Conservation (phyloP, 192 early-diverging fungal species). For the Entomortierella beljakovae region DNA sequence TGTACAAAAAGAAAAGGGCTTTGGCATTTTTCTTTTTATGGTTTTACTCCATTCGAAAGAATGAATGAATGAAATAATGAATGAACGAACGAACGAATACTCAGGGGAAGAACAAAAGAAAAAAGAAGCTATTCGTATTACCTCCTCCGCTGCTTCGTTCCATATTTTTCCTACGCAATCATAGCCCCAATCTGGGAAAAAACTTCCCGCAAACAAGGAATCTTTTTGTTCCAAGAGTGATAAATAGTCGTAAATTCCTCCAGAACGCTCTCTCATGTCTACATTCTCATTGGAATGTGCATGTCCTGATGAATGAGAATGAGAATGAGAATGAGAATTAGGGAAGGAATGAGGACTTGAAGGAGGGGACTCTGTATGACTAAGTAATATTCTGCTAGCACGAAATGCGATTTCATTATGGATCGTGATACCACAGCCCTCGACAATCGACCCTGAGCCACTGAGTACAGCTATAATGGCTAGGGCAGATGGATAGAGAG, state of each 20-base stretch:
- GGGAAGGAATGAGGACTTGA: not conserved
- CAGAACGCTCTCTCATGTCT: not conserved
- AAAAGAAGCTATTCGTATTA: not conserved
- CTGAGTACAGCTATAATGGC: not conserved
- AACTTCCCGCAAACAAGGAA: slow-evolving; percentile 36
- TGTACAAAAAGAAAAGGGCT: no score
- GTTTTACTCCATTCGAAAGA: not conserved
- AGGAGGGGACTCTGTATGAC: not conserved
- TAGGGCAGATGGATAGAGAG: not conserved
- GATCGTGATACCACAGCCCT: slow-evolving; percentile 50
- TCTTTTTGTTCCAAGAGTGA: slow-evolving; percentile 31
- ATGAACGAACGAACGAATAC: not conserved
- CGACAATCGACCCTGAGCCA: slow-evolving; percentile 2
- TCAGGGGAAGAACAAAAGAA: not conserved
- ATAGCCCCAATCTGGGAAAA: slow-evolving; percentile 54
- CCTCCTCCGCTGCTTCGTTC: slow-evolving; percentile 51
- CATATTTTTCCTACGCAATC: slow-evolving; percentile 50
- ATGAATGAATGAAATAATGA: not conserved
- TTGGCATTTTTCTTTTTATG: not conserved
- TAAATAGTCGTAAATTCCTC: slow-evolving; percentile 13
- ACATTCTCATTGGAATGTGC: slow-evolving; percentile 3
- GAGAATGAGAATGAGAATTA: not conserved
- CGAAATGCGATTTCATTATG: slow-evolving; percentile 56
- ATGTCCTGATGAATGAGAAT: not conserved
- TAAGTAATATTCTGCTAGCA: slow-evolving; percentile 34